phyloP scores from a whole-genome alignment of 345 rosid genomes.

The Dipteronia dyeriana region DNA sequence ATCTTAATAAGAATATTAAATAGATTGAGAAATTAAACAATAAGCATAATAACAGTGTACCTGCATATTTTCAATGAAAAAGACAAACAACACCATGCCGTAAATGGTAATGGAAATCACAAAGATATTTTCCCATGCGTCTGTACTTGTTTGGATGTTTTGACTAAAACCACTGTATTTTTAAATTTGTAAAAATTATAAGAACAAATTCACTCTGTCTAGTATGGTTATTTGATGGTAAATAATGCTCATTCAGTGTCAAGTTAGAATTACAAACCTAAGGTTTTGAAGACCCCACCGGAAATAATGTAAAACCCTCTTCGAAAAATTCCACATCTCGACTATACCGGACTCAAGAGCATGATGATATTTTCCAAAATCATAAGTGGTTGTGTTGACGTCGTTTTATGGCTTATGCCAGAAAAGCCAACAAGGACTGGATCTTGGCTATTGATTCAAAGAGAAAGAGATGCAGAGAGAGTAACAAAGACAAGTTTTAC shows the following conservation, averaged over 20 bases:
- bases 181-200: too few relatives aligned
- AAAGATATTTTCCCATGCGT: constrained; percentile 7
- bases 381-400: not conserved
- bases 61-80: constrained; percentile 8
- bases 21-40: too few relatives aligned
- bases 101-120: not conserved
- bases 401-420: too few relatives aligned
- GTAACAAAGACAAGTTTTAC: too few relatives aligned
- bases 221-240: too few relatives aligned
- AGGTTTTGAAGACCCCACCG: not conserved
- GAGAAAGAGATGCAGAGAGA: too few relatives aligned
- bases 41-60: not conserved
- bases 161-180: constrained; percentile 11
- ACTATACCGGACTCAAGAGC: not conserved
- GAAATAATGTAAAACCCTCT: not conserved
- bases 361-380: constrained; percentile 4
- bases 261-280: not conserved
- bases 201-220: too few relatives aligned
- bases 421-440: too few relatives aligned
- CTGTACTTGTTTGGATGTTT: not conserved
- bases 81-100: not conserved
- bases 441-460: too few relatives aligned
- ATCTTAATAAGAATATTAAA: too few relatives aligned
- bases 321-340: too few relatives aligned
- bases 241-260: too few relatives aligned